Base-by-base conservation (phyloP, 768 basidiomycete genomes). In the Termitomyces titanicus region DNA sequence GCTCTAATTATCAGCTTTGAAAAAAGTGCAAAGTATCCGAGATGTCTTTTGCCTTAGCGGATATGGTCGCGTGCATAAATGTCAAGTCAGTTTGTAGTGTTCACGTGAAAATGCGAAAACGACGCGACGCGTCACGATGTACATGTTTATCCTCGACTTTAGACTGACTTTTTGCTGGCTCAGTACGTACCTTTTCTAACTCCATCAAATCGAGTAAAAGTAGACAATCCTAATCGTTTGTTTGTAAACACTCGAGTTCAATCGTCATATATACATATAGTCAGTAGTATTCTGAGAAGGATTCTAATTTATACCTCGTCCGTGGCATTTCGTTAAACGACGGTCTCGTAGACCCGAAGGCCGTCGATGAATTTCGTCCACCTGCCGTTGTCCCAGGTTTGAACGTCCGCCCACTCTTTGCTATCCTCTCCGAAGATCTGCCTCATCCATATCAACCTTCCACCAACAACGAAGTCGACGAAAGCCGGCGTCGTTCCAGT, bases 381-480 rank as follows among this genome's bases (percentile, higher is more conserved):
- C 35, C 64, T 58, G 17, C 70, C 70, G 7, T 57, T 64, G 43
- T 72, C 56, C 66, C 63, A 69, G 12, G 43, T 57, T 47, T 48
- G 47, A n/a, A 73, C 48, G 18, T 65, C 60, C 31, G 60, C 64
- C 72, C 71, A 74, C 43, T 68, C 65, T 37, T 58, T 48, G 22
- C 68, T 66, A 31, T 70, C 64, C 34, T 56, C 57, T 2, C 66
- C 65, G 27, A 63, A 59, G 1, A 68, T 24, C 7, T 50, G 31
- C 40, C 54, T 67, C 6, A 64, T 51, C 67, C 65, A 70, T 3
- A 61, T 46, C 6, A 73, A 38, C 47, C 60, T 61, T 17, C 53
- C 56, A 9, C 59, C 72, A 12, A 71, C 44, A 11, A 59, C 55
- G 17, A 74, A 59, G 57, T 76, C 74, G 3, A 67, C 65, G 47